These are phyloP conservation scores for Dryas octopetala DNA, from an alignment of 306 rosid species.

Conservation along the genomic window DNA sequence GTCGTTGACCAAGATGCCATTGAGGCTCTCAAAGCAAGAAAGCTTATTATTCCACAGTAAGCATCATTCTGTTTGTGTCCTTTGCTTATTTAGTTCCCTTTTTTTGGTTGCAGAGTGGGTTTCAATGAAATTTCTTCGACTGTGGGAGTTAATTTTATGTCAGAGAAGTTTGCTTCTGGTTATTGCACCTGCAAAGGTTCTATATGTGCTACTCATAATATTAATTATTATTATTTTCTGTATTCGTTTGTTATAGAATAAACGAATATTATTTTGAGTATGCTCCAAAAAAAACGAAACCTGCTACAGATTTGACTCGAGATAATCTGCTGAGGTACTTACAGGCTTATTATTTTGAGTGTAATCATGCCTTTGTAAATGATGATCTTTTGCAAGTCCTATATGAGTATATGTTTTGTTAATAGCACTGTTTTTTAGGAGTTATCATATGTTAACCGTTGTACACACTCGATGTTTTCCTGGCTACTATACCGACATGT, in stretches of 20 bases:
- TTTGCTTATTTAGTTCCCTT: constrained; percentile 2
- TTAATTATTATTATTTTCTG: background rate
- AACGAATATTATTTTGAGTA: too few species aligned
- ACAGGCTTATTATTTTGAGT: background rate
- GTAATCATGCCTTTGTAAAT: background rate
- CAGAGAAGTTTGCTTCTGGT: background rate
- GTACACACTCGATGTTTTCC: background rate
- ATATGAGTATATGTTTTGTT: too few species aligned
- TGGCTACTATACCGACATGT: too few species aligned
- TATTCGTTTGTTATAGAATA: constrained; percentile 31
- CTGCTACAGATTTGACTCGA: constrained; percentile 75
- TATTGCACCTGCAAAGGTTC: background rate
- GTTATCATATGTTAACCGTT: background rate
- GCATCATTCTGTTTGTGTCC: constrained; percentile 12
- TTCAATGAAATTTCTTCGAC: background rate
- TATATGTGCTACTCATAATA: background rate
- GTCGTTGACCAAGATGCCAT: constrained; percentile 56
- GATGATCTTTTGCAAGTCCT: too few species aligned
- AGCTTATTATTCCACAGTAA: constrained; percentile 74
- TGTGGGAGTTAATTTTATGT: background rate
- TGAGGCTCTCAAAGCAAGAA: constrained; percentile 70
- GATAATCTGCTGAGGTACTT: constrained; percentile 76
- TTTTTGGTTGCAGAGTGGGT: background rate
- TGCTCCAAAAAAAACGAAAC: constrained; percentile 73
- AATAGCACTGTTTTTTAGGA: background rate